Base-by-base conservation (phyloP, 805 yeast genomes). In the Metschnikowia chrysomelidarum region DNA sequence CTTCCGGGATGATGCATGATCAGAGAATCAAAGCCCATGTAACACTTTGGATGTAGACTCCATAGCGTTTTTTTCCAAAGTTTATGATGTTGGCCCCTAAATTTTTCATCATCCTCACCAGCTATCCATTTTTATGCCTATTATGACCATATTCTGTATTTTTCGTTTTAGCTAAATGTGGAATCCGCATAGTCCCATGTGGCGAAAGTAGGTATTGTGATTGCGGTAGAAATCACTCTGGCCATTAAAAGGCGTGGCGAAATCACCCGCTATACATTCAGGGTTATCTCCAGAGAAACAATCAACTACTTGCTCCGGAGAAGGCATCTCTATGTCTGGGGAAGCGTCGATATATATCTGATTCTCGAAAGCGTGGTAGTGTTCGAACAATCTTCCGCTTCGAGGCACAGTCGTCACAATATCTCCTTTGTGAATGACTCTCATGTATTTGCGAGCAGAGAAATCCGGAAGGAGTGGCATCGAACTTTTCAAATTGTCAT, bases 161-260 rank as follows among this genome's bases (percentile, higher is more conserved):
- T n/a, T n/a, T n/a, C n/a, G n/a, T n/a, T n/a, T n/a, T n/a, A n/a
- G n/a, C n/a, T n/a, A 28, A 7, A 29, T 26, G 13, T 37, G 41
- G 21, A 41, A 15, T 34, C 27, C 65, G 41, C 67, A 62, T 4
- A 56, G 38, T 1, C 71, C 71, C 51, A 66, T 36, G 19, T 42
- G 51, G 30, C 71, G 54, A 37, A 67, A 65, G 39, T 67, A 67
- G 7, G 65, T 60, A 21, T 56, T 58, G 41, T 66, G 72, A 22
- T 49, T 56, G 21, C 54, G 54, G 33, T 58, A 52, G 47, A 59
- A 56, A 29, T 26, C 35, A 33, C 41, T 36, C 44, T 40, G 40
- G 13, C 23, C 33, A 13, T 21, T 17, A 13, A 37, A 22, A 5
- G 30, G 36, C 22, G 15, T 11, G 12, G 26, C 36, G 37, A 60